Percentiles rank a stretch among this genome's conserved stretches.
Evolutionary conservation across 805 yeast species (phyloP).

Genomic region (Metschnikowia chrysomelidarum): DNA sequence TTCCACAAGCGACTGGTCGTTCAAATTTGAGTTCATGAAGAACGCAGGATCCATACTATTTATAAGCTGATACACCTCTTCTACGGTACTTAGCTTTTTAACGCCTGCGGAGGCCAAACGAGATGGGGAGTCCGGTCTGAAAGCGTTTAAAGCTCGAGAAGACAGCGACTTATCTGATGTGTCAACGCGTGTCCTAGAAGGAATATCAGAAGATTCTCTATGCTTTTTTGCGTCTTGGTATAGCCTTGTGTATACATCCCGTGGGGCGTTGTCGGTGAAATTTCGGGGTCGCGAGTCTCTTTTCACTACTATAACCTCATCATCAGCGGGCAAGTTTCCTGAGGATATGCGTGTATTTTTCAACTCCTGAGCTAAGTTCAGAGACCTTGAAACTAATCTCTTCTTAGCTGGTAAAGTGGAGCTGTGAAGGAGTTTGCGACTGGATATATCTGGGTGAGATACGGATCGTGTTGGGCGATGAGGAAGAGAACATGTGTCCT

Average conservation of each 20-base stretch:
- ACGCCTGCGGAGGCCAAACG: conserved; percentile 1
- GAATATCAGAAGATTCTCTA: background rate
- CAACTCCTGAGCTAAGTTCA: conserved; percentile 2
- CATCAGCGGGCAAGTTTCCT: conserved; percentile 7
- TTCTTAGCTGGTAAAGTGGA: conserved; percentile 13
- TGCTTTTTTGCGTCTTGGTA: conserved; percentile 11
- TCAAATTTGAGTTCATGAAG: conserved; percentile 19
- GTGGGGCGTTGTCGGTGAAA: conserved; percentile 7
- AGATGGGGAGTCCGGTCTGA: background rate
- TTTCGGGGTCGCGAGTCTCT: conserved; percentile 12
- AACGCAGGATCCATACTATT: conserved; percentile 27
- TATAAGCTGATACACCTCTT: conserved; percentile 24
- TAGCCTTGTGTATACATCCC: conserved; percentile 14
- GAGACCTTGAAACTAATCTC: conserved; percentile 7
- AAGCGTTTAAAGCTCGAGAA: background rate
- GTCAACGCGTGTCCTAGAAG: background rate
- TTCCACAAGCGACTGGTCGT: conserved; percentile 6
- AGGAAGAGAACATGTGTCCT: conserved; percentile 9
- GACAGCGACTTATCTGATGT: background rate
- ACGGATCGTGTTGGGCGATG: conserved; percentile 10
- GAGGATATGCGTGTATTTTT: background rate
- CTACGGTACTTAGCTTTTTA: conserved; percentile 15
- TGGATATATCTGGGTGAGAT: conserved; percentile 16
- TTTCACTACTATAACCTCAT: conserved; percentile 12
- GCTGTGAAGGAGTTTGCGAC: conserved; percentile 11